Base-by-base conservation (phyloP, 2,329 filamentous ascomycete genomes). In the Alternaria brassicicola region DNA sequence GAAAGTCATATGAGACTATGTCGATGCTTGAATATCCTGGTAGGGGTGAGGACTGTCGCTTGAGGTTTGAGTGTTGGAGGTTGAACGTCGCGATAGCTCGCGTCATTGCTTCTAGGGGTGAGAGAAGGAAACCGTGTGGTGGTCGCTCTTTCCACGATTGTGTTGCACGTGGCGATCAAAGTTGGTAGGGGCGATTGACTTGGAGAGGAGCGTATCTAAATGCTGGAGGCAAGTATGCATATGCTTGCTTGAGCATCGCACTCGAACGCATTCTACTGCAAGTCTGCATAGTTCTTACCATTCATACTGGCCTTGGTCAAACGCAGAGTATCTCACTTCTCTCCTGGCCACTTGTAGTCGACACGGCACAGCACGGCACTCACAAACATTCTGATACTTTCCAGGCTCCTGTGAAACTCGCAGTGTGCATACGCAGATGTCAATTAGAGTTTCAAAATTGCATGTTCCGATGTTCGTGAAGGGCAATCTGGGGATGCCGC, bases 1-100 rank as follows among this genome's bases (percentile, higher is more conserved):
- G 59, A 75, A 76, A 74, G 72, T 71, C 73, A 75, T 76, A 69
- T 72, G 70, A 69, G 69, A 74, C 73, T 73, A 75, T 73, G 65
- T 71, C 68, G 64, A 76, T 77, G 74, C 70, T 76, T 63, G 65
- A 21, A 73, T 76, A 77, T 76, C 59, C 66, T 66, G 65, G 49
- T 57, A 61, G 59, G 61, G 58, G 64, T 60, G 59, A 64, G 61
- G 66, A 62, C 35, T 66, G 63, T 71, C 65, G 63, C 62, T 66
- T 63, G 69, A 70, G 63, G 62, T 59, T 59, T 60, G 64, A 64
- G 66, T 66, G 55, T 15, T 55, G 47, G 25, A 58, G 51, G 46
- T 36, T 30, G 54, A 26, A 39, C 31, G 53, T 31, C 35, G 59
- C 48, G 53, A 55, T 57, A 52, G 49, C 47, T 19, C n/a, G 17